Conservation (phyloP, 345 rosid genomes). For the Mangifera indica region DNA sequence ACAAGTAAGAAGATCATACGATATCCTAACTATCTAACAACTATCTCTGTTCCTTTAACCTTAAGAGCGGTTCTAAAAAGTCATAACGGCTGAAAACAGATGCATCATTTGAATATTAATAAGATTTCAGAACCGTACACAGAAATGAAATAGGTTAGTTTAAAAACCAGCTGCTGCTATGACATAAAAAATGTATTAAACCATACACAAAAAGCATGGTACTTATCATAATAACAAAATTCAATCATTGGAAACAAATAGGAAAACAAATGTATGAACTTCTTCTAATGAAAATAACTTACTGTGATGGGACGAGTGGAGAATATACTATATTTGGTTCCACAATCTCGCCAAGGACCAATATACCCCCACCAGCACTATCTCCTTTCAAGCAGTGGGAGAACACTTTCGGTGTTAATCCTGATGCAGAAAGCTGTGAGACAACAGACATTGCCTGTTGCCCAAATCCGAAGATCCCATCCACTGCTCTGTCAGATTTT, state of each 20-base stretch:
- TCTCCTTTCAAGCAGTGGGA: conserved; percentile 94
- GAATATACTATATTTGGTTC: conserved; percentile 91
- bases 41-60: not conserved
- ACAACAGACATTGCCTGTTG: conserved; percentile 81
- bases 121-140: not conserved
- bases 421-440: conserved; percentile 86
- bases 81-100: not conserved
- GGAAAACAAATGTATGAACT: not conserved
- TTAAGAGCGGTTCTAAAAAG: not conserved
- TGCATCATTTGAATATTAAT: not conserved
- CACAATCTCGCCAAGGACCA: conserved; percentile 93
- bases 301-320: conserved; percentile 87
- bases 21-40: not conserved
- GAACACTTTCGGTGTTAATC: conserved; percentile 75
- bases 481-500: conserved; percentile 82
- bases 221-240: not conserved
- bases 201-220: not conserved
- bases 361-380: conserved; percentile 75
- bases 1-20: not conserved
- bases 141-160: not conserved
- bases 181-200: not conserved
- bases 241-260: not conserved
- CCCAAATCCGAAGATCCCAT: conserved; percentile 96
- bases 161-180: not conserved
- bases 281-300: conserved; percentile 29